Evolutionary conservation across 2,329 filamentous ascomycete species (phyloP), one percentile per base, ranked within the genome.

Genomic region (Orbilia blumenaviensis): DNA sequence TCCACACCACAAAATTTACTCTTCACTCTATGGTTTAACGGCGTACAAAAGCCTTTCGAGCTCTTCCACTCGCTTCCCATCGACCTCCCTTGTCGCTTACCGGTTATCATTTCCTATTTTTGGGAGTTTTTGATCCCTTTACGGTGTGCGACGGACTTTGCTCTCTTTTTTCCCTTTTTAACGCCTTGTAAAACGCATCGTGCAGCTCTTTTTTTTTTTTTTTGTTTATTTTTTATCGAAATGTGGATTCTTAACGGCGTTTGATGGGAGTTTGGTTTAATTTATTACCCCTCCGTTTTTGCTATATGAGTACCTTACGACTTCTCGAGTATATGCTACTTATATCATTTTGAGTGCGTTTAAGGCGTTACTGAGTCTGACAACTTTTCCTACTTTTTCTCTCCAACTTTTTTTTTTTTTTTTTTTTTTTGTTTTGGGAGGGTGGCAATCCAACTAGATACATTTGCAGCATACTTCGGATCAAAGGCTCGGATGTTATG

Each of bases 271-370:
- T 75, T 75, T 61, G 58, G 54, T 68, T 27, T 41, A 54, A 34
- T 56, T 48, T 50, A 54, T 38, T 72, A 36, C 27, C 66, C 52
- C 54, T 68, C 44, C 44, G 60, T 9, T 36, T 23, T 61, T 69
- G 52, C 41, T 64, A 63, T 63, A 42, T 25, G 16, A 56, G 52
- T 56, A 38, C 32, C 52, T 25, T 38, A 36, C 25, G 32, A 32
- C 12, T 56, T 38, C 52, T 56, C 52, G 18, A 60, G 44, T 62
- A 48, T 16, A 23, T 67, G 62, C 58, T 32, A 27, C 29, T 64
- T 54, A 34, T 63, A 69, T 76, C 72, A 76, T 76, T 69, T 54
- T 69, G 64, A 52, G 72, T 69, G 64, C 72, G 72, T 76, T 69
- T 42, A 66, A 23, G 72, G 72, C 72, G 72, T 76, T 69, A 38